phyloP scores from a whole-genome alignment of 2,329 filamentous ascomycete genomes.

The Graphium sp. region DNA sequence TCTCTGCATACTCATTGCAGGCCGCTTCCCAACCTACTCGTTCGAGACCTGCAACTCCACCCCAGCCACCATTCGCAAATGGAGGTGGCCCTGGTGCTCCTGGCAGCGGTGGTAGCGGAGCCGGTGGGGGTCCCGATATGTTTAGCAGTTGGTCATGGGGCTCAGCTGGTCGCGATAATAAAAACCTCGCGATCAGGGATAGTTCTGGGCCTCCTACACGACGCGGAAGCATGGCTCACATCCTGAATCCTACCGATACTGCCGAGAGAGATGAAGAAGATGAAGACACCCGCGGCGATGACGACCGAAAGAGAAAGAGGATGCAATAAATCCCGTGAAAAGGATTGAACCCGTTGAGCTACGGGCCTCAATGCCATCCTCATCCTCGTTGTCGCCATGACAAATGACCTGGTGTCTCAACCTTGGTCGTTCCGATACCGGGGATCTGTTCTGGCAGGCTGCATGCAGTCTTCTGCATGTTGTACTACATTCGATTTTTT shows the following conservation, averaged over 20 bases:
- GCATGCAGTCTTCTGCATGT: too few relatives aligned
- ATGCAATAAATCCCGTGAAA: constrained; percentile 28
- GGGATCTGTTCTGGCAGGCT: too few relatives aligned
- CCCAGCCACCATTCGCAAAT: constrained; percentile 31
- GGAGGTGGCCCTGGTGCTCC: constrained; percentile 15
- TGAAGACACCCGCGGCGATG: constrained; percentile 35
- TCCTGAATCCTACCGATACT: constrained; percentile 42
- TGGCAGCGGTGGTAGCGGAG: too few relatives aligned
- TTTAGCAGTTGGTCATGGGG: constrained; percentile 42
- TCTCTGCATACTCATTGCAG: constrained; percentile 36
- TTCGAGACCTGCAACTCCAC: constrained; percentile 36
- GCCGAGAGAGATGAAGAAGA: constrained; percentile 38
- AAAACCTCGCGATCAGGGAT: constrained; percentile 32
- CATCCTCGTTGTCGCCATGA: too few relatives aligned
- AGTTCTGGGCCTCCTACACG: constrained; percentile 38
- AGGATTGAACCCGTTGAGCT: too few relatives aligned
- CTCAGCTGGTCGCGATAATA: constrained; percentile 28
- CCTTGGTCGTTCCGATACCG: too few relatives aligned
- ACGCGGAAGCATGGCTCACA: constrained; percentile 44
- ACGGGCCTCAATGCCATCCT: too few relatives aligned
- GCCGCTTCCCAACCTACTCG: constrained; percentile 17
- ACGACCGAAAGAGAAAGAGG: constrained; percentile 45
- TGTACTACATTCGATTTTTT: too few relatives aligned
- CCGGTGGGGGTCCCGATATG: constrained; percentile 18
- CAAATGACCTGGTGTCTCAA: too few relatives aligned